Evolutionary conservation across 2,329 filamentous ascomycete species (phyloP).

Genomic region (Gnomoniopsis smithogilvyi): DNA sequence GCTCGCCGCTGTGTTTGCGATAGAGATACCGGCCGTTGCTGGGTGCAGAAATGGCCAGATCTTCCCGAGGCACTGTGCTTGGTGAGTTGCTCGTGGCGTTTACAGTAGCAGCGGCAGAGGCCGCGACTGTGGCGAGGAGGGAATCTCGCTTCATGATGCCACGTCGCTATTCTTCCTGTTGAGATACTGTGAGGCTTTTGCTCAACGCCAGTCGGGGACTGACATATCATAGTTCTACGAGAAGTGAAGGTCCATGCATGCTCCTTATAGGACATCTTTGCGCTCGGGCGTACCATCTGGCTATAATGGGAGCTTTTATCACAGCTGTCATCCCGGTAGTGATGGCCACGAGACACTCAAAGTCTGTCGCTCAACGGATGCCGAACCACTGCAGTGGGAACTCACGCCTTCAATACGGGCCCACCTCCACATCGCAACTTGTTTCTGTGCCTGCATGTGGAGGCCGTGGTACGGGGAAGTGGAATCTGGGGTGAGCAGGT

Average conservation of each 20-base stretch:
- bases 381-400: not conserved
- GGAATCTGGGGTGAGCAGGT: not conserved
- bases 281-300: no score
- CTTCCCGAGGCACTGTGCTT: not conserved
- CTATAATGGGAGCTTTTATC: not conserved
- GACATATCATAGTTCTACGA: not conserved
- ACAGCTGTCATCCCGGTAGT: not conserved
- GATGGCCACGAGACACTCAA: not conserved
- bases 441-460: not conserved
- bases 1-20: not conserved
- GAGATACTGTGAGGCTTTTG: no score
- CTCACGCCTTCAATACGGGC: not conserved
- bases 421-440: not conserved
- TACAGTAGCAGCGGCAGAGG: not conserved
- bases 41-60: not conserved
- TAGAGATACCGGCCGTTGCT: not conserved
- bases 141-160: not conserved
- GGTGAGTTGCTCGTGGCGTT: not conserved
- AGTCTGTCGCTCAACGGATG: not conserved
- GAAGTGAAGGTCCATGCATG: no score
- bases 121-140: not conserved
- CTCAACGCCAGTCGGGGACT: not conserved
- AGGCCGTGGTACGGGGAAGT: not conserved
- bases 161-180: no score
- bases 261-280: no score